phyloP scores from a whole-genome alignment of 495 filamentous ascomycete species.

The Hapsidospora chrysogenum region DNA sequence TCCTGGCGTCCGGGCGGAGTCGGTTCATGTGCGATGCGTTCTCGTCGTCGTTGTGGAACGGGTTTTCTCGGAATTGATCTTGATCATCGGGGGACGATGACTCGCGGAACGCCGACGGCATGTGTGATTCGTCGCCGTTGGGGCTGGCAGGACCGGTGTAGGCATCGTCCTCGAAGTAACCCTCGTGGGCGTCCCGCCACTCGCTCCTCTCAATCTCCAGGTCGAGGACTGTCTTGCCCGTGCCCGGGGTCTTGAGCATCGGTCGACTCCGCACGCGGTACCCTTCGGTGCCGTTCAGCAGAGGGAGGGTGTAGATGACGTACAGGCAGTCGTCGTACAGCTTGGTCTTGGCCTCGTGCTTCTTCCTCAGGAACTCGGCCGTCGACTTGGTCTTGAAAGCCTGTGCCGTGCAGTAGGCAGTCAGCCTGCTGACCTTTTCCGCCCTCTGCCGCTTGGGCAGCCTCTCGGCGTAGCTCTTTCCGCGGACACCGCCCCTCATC shows the following conservation, averaged over 20 bases:
- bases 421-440: constrained; percentile 77
- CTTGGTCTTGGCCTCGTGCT: constrained; percentile 88
- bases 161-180: constrained; percentile 38
- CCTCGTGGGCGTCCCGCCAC: constrained; percentile 73
- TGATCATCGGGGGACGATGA: constrained; percentile 1
- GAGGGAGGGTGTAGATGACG: constrained; percentile 79
- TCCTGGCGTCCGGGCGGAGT: constrained; percentile 44
- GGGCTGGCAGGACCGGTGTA: constrained; percentile 5
- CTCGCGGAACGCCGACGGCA: constrained; percentile 5
- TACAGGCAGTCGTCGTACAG: constrained; percentile 99
- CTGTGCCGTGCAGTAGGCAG: constrained; percentile 93
- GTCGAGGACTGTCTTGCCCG: constrained; percentile 72
- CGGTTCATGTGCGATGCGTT: constrained; percentile 23
- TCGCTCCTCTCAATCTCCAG: constrained; percentile 96
- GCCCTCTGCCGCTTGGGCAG: constrained; percentile 76
- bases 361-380: constrained; percentile 71
- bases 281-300: constrained; percentile 71
- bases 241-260: constrained; percentile 78
- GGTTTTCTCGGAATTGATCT: not conserved
- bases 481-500: constrained; percentile 46
- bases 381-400: constrained; percentile 75
- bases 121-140: constrained; percentile 7
- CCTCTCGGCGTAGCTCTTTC: constrained; percentile 90
- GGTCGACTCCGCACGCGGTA: constrained; percentile 81
- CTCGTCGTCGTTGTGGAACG: constrained; percentile 8